These are phyloP conservation scores for Diaporthe australafricana DNA, from an alignment of 2,329 filamentous ascomycete genomes.

Conservation along the genomic window DNA sequence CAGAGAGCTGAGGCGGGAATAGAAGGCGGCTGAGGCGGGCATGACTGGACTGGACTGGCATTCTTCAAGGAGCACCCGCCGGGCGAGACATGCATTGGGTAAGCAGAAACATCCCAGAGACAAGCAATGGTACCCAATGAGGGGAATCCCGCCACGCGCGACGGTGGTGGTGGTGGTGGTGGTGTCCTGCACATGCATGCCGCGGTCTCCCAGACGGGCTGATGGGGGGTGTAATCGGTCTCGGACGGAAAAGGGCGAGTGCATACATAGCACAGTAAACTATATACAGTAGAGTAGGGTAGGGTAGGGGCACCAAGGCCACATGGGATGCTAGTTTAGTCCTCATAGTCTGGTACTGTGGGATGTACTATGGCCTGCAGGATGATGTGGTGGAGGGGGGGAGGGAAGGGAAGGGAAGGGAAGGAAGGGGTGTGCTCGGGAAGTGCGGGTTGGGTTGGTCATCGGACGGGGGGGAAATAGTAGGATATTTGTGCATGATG, in stretches of 20 bases:
- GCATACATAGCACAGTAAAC: neutral
- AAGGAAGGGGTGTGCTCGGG: too few relatives aligned
- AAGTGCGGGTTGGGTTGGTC: constrained; percentile 2
- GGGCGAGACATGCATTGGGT: constrained; percentile 22
- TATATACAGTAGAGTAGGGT: neutral
- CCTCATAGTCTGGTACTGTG: too few relatives aligned
- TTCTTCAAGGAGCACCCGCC: constrained; percentile 5
- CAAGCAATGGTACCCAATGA: constrained; percentile 14
- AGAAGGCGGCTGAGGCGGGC: constrained; percentile 4
- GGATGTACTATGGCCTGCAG: neutral
- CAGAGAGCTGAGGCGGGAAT: neutral
- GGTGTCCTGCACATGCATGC: neutral
- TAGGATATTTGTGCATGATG: neutral
- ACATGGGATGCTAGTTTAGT: too few relatives aligned
- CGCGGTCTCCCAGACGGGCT: neutral
- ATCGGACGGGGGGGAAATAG: neutral
- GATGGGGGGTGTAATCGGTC: neutral
- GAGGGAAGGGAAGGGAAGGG: neutral
- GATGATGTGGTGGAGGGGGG: constrained; percentile 17
- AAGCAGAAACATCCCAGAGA: constrained; percentile 3
- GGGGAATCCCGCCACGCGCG: constrained; percentile 14
- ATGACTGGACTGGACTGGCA: neutral
- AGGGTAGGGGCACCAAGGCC: neutral
- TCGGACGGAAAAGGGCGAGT: constrained; percentile 6
- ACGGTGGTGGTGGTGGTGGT: neutral